Percentiles rank a stretch among this genome's conserved stretches.
These are phyloP conservation scores for Candida ficus DNA, from an alignment of 805 yeast species.

Conservation along the genomic window DNA sequence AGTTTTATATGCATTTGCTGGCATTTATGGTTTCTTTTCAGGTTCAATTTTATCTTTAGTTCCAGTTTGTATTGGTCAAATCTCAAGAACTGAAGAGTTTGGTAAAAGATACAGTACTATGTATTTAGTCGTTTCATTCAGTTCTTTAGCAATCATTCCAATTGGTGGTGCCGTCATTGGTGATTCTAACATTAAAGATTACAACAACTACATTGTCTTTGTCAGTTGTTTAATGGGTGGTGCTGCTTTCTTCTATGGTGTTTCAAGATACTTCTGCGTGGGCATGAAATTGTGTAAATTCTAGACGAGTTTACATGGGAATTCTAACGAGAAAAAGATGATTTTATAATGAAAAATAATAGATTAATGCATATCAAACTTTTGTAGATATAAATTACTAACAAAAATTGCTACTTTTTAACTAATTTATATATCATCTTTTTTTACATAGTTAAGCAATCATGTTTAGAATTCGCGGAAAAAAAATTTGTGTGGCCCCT, in stretches of 20 bases:
- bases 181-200: conserved; percentile 27
- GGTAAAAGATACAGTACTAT: conserved; percentile 54
- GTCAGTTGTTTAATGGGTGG: conserved; percentile 35
- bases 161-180: conserved; percentile 45
- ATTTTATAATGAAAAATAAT: not conserved
- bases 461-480: too few species aligned
- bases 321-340: not conserved
- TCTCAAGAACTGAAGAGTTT: conserved; percentile 48
- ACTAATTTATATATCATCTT: too few species aligned
- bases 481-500: conserved; percentile 1
- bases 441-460: too few species aligned
- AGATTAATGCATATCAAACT: too few species aligned
- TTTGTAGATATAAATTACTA: too few species aligned
- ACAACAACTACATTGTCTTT: conserved; percentile 39
- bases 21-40: conserved; percentile 48
- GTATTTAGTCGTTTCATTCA: conserved; percentile 52
- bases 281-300: conserved; percentile 36
- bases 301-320: conserved; percentile 3
- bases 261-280: conserved; percentile 38
- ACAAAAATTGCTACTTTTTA: too few species aligned
- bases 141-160: conserved; percentile 44
- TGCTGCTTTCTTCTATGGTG: conserved; percentile 33
- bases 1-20: conserved; percentile 40
- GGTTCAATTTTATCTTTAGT: conserved; percentile 53
- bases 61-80: conserved; percentile 56